Evolutionary conservation across 164 flowering plant genomes (phyloP).

Genomic region (Nymphaea colorata): DNA sequence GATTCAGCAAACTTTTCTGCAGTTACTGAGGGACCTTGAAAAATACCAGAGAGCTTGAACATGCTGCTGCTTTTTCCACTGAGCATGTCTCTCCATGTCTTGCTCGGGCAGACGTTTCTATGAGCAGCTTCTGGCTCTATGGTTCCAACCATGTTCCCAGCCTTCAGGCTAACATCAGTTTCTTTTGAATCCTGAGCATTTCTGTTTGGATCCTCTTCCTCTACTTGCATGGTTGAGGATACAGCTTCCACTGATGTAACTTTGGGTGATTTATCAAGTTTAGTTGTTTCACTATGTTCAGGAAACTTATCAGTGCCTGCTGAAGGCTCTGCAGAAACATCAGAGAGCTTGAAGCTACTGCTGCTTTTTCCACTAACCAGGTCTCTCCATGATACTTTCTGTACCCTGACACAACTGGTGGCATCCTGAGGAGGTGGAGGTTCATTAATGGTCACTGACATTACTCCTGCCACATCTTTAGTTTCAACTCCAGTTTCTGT

Average conservation of each 20-base stretch:
- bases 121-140: neutral
- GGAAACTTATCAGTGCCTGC: slow-evolving; percentile 9
- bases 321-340: slow-evolving; percentile 28
- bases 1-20: no score
- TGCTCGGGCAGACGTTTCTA: slow-evolving; percentile 14
- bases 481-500: slow-evolving; percentile 9
- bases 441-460: neutral
- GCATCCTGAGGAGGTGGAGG: neutral
- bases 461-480: neutral
- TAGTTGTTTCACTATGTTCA: slow-evolving; percentile 7
- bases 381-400: slow-evolving; percentile 51
- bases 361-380: slow-evolving; percentile 26
- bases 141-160: no score
- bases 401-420: slow-evolving; percentile 14
- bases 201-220: no score
- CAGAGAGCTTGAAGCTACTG: slow-evolving; percentile 50
- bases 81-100: slow-evolving; percentile 54
- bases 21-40: no score
- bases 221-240: no score
- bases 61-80: slow-evolving; percentile 16
- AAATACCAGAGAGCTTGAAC: no score
- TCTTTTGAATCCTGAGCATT: neutral
- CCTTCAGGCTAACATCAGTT: neutral
- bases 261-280: neutral
- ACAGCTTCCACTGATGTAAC: no score